phyloP scores from a whole-genome alignment of 2,329 filamentous ascomycete species.

The Trichophyton simii region DNA sequence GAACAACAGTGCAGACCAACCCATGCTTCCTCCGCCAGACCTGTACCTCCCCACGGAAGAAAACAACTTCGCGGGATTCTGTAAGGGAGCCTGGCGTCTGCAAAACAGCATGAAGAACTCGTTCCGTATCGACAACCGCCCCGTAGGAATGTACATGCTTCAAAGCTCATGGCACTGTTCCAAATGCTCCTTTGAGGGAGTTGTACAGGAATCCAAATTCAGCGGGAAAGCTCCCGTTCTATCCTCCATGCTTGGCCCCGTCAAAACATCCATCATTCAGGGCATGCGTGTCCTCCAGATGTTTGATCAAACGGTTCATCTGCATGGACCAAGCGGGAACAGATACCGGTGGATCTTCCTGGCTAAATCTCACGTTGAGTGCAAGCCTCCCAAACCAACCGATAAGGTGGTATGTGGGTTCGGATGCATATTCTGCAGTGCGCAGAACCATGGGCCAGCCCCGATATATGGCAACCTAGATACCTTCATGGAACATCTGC shows the following conservation, averaged over 20 bases:
- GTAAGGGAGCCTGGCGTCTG: slow-evolving; percentile 35
- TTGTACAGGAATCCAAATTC: slow-evolving; percentile 16
- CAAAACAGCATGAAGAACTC: slow-evolving; percentile 25
- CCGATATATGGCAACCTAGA: slow-evolving; percentile 30
- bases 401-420: slow-evolving; percentile 17
- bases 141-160: slow-evolving; percentile 21
- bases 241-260: slow-evolving; percentile 8
- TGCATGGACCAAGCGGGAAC: slow-evolving; percentile 23
- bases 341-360: slow-evolving; percentile 37
- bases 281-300: slow-evolving; percentile 7
- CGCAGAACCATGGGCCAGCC: slow-evolving; percentile 22
- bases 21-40: background rate
- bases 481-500: slow-evolving; percentile 35
- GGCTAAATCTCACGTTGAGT: slow-evolving; percentile 34
- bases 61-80: slow-evolving; percentile 31
- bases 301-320: slow-evolving; percentile 22
- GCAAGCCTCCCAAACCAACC: slow-evolving; percentile 19
- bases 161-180: slow-evolving; percentile 27
- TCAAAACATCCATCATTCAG: background rate
- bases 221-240: slow-evolving; percentile 13
- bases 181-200: slow-evolving; percentile 35
- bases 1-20: background rate
- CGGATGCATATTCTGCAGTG: slow-evolving; percentile 38
- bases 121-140: slow-evolving; percentile 19
- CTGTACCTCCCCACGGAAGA: slow-evolving; percentile 24